phyloP scores from a whole-genome alignment of 805 yeast species.

The Jamesozyma piceae region DNA sequence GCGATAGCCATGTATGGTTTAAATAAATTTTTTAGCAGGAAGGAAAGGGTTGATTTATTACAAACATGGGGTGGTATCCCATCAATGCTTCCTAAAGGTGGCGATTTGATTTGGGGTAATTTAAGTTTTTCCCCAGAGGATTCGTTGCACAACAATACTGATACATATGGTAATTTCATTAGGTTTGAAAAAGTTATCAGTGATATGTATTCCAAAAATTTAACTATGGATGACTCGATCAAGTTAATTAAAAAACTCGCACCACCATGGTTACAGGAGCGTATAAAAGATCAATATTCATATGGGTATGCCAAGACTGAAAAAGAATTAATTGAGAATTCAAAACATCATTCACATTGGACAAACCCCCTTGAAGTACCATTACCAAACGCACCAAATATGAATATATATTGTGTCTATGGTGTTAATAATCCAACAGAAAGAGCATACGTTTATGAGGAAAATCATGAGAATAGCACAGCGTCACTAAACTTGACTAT shows the following conservation, averaged over 20 bases:
- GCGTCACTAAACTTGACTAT: slow-evolving; percentile 61
- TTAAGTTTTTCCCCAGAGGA: slow-evolving; percentile 66
- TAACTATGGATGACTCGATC: slow-evolving; percentile 60
- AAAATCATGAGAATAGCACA: slow-evolving; percentile 32
- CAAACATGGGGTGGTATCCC: slow-evolving; percentile 87
- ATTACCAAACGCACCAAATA: slow-evolving; percentile 86
- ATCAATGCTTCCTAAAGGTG: slow-evolving; percentile 95
- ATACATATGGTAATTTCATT: slow-evolving; percentile 65
- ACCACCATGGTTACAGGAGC: slow-evolving; percentile 65
- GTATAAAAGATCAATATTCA: slow-evolving; percentile 66
- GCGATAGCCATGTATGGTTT: slow-evolving; percentile 88
- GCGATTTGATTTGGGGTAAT: slow-evolving; percentile 82
- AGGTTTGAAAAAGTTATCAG: slow-evolving; percentile 35
- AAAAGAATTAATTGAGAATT: slow-evolving; percentile 53
- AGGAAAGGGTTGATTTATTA: slow-evolving; percentile 79
- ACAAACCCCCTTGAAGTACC: slow-evolving; percentile 88
- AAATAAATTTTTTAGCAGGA: slow-evolving; percentile 84
- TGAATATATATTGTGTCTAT: slow-evolving; percentile 81
- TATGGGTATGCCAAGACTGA: slow-evolving; percentile 60
- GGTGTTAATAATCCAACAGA: slow-evolving; percentile 98
- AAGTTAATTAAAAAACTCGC: slow-evolving; percentile 54
- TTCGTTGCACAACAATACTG: slow-evolving; percentile 23
- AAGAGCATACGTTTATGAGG: slow-evolving; percentile 78
- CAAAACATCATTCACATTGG: slow-evolving; percentile 75
- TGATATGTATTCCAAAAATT: slow-evolving; percentile 31